A percentile compares a stretch with the other conserved stretches of the same genome.
Conservation (phyloP, 495 filamentous ascomycete genomes). For the Podospora comata region DNA sequence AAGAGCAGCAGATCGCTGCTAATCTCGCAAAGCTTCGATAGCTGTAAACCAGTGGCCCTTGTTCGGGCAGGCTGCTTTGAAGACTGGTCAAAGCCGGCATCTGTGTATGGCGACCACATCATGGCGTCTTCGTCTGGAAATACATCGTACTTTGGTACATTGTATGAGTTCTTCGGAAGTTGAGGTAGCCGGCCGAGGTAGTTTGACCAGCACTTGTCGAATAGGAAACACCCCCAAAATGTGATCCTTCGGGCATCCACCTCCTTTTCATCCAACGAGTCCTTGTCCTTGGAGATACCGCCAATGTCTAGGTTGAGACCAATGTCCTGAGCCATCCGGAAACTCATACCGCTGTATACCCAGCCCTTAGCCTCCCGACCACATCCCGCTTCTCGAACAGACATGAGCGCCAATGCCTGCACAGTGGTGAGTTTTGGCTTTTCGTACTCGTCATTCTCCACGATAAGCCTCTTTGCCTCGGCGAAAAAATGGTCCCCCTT, state of each 20-base stretch:
- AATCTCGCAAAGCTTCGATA: constrained; percentile 84
- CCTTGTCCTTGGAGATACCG: constrained; percentile 53
- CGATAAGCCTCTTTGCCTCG: constrained; percentile 84
- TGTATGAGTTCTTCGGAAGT: constrained; percentile 70
- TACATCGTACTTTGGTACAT: constrained; percentile 84
- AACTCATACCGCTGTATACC: constrained; percentile 98
- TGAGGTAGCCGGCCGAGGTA: constrained; percentile 94
- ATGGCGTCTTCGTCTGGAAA: constrained; percentile 86
- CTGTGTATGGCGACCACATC: constrained; percentile 84
- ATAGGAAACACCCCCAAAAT: constrained; percentile 98
- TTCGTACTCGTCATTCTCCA: constrained; percentile 91
- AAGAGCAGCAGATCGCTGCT: constrained; percentile 82
- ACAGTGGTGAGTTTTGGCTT: constrained; percentile 89
- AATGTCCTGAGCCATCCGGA: constrained; percentile 95
- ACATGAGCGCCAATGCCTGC: constrained; percentile 93
- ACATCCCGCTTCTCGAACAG: constrained; percentile 92
- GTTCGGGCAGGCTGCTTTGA: constrained; percentile 78
- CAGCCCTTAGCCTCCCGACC: constrained; percentile 93
- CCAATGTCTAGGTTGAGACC: constrained; percentile 85
- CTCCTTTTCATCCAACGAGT: constrained; percentile 72
- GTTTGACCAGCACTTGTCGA: constrained; percentile 99
- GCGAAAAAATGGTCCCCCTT: constrained; percentile 97
- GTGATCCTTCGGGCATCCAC: constrained; percentile 86
- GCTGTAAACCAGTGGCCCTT: constrained; percentile 75
- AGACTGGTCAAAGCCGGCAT: constrained; percentile 66